Evolutionary conservation across 2,329 filamentous ascomycete genomes (phyloP).

Genomic region (Paraphoma chrysanthemicola): DNA sequence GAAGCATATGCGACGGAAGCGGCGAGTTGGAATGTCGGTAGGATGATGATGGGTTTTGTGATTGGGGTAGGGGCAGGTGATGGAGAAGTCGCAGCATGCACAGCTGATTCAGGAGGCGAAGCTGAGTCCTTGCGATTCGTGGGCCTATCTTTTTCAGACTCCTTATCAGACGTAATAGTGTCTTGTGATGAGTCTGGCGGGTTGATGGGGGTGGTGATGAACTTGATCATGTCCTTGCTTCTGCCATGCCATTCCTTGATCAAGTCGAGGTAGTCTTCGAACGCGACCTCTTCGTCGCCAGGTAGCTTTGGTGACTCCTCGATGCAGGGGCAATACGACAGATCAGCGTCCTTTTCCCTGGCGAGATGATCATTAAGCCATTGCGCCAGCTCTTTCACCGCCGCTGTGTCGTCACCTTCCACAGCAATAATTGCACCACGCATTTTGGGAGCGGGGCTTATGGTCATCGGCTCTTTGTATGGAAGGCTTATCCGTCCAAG

Average conservation of each 20-base stretch:
- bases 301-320: slow-evolving; percentile 57
- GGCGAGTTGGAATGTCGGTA: slow-evolving; percentile 81
- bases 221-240: slow-evolving; percentile 72
- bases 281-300: slow-evolving; percentile 48
- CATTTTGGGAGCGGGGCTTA: slow-evolving; percentile 44
- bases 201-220: slow-evolving; percentile 52
- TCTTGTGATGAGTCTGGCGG: slow-evolving; percentile 5
- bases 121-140: slow-evolving; percentile 25
- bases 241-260: slow-evolving; percentile 78
- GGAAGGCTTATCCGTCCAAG: slow-evolving; percentile 79
- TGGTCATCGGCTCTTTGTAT: slow-evolving; percentile 48
- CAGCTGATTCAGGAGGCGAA: slow-evolving; percentile 3
- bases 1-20: slow-evolving; percentile 78
- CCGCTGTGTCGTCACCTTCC: slow-evolving; percentile 73
- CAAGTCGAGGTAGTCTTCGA: slow-evolving; percentile 67
- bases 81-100: slow-evolving; percentile 11
- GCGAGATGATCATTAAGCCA: slow-evolving; percentile 65
- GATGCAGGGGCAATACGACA: slow-evolving; percentile 53
- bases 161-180: slow-evolving; percentile 17
- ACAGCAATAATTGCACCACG: slow-evolving; percentile 85
- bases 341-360: slow-evolving; percentile 60
- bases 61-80: slow-evolving; percentile 7
- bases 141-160: slow-evolving; percentile 7
- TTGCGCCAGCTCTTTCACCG: slow-evolving; percentile 70
- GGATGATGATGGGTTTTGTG: slow-evolving; percentile 72